Base-by-base conservation (phyloP, 805 yeast genomes). In the Kodamaea hsintzibuensis region DNA sequence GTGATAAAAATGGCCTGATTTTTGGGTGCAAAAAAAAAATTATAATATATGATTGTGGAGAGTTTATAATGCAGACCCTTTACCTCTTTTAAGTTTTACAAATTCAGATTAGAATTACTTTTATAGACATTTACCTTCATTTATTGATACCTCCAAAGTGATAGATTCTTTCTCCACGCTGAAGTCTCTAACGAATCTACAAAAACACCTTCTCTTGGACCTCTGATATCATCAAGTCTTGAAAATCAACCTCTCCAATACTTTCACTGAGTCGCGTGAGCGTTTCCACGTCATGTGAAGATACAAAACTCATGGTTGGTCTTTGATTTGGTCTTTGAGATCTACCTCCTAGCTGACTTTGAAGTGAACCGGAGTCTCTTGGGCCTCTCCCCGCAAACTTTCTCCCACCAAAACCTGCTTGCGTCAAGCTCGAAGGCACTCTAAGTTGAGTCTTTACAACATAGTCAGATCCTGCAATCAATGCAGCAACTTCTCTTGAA, bases 171-270 rank as follows among this genome's bases (percentile, higher is more conserved):
- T n/a, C n/a, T n/a, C n/a, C n/a, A n/a, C n/a, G n/a, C n/a, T n/a
- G n/a, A n/a, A n/a, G n/a, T n/a, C n/a, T n/a, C n/a, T n/a, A n/a
- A n/a, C n/a, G n/a, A n/a, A n/a, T 17, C 49, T 49, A 40, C 10
- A 58, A 42, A 51, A 67, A 67, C 42, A 67, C 56, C 49, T 55
- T 56, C 45, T 55, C 53, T 53, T 67, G 68, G 5, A 57, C 49
- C 13, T 66, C 62, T 30, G 56, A 40, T n/a, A 62, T 53, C 49
- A 64, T 56, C 54, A 65, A 59, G 14, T 63, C 66, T 47, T 62
- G 60, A 4, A 65, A 33, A 14, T 60, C 66, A 12, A 51, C 45
- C 50, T 56, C 54, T 7, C 67, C 70, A 13, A 63, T 54, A 6
- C 49, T 40, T 18, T 39, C 45, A 17, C 54, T 52, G 35, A 55